Evolutionary conservation across 352 stramenopile genomes (phyloP), one percentile per base, ranked within the genome.

Genomic region (Pythium aphanidermatum): DNA sequence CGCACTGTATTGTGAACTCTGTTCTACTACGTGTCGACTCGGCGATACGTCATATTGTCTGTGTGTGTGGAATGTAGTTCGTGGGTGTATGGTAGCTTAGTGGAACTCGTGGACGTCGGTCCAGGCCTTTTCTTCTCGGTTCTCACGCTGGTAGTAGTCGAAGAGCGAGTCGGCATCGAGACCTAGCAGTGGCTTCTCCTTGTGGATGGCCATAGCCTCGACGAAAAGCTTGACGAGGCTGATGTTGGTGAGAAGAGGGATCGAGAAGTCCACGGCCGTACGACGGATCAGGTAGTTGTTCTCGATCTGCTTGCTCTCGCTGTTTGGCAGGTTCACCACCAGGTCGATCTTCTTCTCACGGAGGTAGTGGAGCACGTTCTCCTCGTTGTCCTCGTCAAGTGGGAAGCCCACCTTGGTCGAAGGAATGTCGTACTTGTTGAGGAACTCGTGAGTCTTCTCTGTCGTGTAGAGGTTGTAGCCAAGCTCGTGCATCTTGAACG

Each of bases 81-180:
- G 38, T 30, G 25, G 29, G 21, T 27, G 30, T 20, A 19, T 32
- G 10, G 29, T 12, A 45, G 36, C 46, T 79, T 95, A 98, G 82
- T 98, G 95, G 78, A 96, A 98, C 53, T 98, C 95, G 60, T 93
- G 80, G 41, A 82, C 68, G 56, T 92, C 65, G n/a, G 90, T 97
- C 95, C 95, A 98, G 33, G 78, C 91, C 63, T 98, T 88, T 30
- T 74, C 56, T 52, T 93, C 73, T 30, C 68, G 66, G 50, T 78
- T 85, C 66, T 98, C 95, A 40, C 73, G 71, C 60, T 95, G 69
- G 77, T 99, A 99, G 64, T 99, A 97, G 59, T 99, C 95, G 62
- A 98, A 99, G 36, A 99, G 74, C 56, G 84, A 97, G 58, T 96
- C 80, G 14, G 95, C 72, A 49, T 98, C 85, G 19, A 99, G 70